phyloP scores from a whole-genome alignment of 1,284 basidiomycete species.

The Austroboletus rostrupii region DNA sequence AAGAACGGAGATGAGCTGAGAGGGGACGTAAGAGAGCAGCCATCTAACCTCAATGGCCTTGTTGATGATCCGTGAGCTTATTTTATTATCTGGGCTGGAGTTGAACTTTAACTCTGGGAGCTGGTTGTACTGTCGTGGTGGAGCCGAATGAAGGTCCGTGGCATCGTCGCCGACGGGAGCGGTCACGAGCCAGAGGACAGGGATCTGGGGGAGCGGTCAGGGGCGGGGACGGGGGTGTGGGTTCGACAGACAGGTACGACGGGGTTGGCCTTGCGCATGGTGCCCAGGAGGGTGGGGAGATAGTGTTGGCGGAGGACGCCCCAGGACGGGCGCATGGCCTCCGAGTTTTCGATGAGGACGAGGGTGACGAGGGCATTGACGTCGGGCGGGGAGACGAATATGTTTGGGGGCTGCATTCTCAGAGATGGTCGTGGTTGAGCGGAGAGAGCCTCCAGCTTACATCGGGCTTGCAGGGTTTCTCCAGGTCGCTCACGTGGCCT shows the following conservation, averaged over 20 bases:
- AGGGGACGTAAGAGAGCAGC: neutral
- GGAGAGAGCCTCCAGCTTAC: neutral
- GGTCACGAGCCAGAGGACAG: conserved; percentile 38
- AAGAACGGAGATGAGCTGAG: neutral
- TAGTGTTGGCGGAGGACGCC: conserved; percentile 51
- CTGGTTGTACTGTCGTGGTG: conserved; percentile 33
- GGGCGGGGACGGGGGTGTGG: neutral
- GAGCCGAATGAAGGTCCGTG: conserved; percentile 26
- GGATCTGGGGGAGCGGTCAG: conserved; percentile 29
- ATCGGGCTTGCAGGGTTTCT: neutral
- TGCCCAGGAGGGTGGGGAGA: conserved; percentile 46
- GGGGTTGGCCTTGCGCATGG: conserved; percentile 37
- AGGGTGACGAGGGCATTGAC: conserved; percentile 46
- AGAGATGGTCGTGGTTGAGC: neutral
- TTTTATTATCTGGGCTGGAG: conserved; percentile 38
- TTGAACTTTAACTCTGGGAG: conserved; percentile 44
- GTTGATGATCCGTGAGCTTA: conserved; percentile 41
- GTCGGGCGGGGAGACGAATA: conserved; percentile 36
- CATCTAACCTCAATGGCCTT: conserved; percentile 43
- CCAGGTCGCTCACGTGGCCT: conserved; percentile 17
- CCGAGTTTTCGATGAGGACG: conserved; percentile 62
- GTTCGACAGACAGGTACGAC: conserved; percentile 33
- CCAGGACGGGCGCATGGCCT: conserved; percentile 48
- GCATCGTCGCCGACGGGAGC: conserved; percentile 34
- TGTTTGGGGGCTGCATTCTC: conserved; percentile 18